A percentile compares a stretch with the other conserved stretches of the same genome.
Conservation (phyloP, 257 asterid genomes). For the Gynochthodes officinalis region DNA sequence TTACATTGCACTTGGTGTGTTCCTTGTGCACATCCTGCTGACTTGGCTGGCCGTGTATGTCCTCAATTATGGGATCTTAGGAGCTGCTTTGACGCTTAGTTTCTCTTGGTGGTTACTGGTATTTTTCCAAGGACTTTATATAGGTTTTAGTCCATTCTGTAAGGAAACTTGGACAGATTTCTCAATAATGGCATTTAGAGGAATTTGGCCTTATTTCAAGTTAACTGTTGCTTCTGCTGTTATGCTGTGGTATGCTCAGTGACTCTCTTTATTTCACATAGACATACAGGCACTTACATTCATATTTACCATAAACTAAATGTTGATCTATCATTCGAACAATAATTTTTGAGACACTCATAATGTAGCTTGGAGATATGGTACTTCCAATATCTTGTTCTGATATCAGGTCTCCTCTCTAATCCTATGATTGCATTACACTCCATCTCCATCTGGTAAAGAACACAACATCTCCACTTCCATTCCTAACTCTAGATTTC, state of each 20-base stretch:
- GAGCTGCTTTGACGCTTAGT: conserved; percentile 26
- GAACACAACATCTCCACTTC: too few species aligned
- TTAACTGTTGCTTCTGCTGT: conserved; percentile 29
- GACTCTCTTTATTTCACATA: too few species aligned
- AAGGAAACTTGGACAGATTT: conserved; percentile 34
- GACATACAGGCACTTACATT: too few species aligned
- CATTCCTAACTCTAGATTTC: too few species aligned
- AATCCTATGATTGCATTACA: conserved; percentile 29
- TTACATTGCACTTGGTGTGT: conserved; percentile 23
- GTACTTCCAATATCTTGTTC: conserved; percentile 35
- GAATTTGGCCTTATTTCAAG: conserved; percentile 35
- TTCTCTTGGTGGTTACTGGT: conserved; percentile 35
- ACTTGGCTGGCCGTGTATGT: conserved; percentile 30
- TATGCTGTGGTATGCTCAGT: conserved; percentile 38
- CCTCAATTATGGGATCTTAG: conserved; percentile 25
- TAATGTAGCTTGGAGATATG: conserved; percentile 39
- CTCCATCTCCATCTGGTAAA: conserved; percentile 31
- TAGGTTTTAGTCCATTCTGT: conserved; percentile 24
- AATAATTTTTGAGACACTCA: too few species aligned
- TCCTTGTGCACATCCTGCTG: conserved; percentile 26
- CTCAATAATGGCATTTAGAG: conserved; percentile 22
- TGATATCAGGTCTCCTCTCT: conserved; percentile 32
- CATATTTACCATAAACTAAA: too few species aligned
- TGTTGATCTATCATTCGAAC: too few species aligned
- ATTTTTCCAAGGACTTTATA: conserved; percentile 25